Percentiles rank a stretch among this genome's conserved stretches.
Evolutionary conservation across 2,329 filamentous ascomycete species (phyloP).

Genomic region (Eurotiales sp.): DNA sequence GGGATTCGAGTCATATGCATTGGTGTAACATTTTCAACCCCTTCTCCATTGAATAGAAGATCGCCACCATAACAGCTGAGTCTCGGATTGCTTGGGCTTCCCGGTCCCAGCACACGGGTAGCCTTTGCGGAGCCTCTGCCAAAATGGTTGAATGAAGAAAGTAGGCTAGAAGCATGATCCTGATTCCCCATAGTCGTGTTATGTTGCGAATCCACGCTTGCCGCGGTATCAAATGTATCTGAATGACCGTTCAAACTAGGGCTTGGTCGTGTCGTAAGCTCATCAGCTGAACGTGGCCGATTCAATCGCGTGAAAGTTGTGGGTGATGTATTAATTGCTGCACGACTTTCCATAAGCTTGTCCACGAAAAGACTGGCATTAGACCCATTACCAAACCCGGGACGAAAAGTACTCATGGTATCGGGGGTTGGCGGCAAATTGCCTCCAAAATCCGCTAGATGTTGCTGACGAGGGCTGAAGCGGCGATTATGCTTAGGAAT

Average conservation of each 20-base stretch:
- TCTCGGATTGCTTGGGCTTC: slow-evolving; percentile 21
- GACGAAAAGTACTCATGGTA: slow-evolving; percentile 40
- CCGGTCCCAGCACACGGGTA: slow-evolving; percentile 23
- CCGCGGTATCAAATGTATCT: slow-evolving; percentile 31
- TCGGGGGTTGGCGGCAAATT: slow-evolving; percentile 41
- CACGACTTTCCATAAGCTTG: slow-evolving; percentile 23
- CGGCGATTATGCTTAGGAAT: slow-evolving; percentile 18
- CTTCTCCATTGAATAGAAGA: slow-evolving; percentile 21
- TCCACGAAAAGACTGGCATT: slow-evolving; percentile 32
- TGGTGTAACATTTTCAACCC: slow-evolving; percentile 20
- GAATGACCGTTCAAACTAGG: slow-evolving; percentile 27
- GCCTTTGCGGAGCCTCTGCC: slow-evolving; percentile 26
- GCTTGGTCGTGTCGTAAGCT: slow-evolving; percentile 29
- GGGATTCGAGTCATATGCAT: slow-evolving; percentile 23
- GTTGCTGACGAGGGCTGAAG: slow-evolving; percentile 24
- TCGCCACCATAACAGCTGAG: slow-evolving; percentile 21
- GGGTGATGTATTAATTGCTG: slow-evolving; percentile 9
- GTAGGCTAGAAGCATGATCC: slow-evolving; percentile 28
- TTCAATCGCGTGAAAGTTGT: slow-evolving; percentile 19
- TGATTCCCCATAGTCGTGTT: slow-evolving; percentile 19
- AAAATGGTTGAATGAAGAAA: slow-evolving; percentile 24
- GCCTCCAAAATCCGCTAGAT: slow-evolving; percentile 30
- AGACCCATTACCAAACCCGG: slow-evolving; percentile 28
- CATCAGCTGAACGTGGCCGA: slow-evolving; percentile 33
- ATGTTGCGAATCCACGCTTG: slow-evolving; percentile 28